These are phyloP conservation scores for Coemansia brasiliensis DNA, from an alignment of 192 early-diverging fungal genomes.

Conservation along the genomic window DNA sequence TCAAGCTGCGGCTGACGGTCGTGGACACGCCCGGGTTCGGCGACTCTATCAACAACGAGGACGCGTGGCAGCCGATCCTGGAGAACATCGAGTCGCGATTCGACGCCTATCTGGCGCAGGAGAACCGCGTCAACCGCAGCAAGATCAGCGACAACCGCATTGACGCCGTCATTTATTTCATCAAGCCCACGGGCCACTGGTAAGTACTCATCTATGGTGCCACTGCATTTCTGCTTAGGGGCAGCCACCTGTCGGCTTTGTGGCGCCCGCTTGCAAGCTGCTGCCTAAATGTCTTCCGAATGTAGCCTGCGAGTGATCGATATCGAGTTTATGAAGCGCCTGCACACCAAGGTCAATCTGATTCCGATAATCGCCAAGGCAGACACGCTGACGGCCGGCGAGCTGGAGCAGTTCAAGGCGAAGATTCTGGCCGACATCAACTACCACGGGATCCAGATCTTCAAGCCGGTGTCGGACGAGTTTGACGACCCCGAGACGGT, in stretches of 20 bases:
- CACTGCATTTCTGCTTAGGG: neutral
- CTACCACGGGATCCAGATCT: conserved; percentile 84
- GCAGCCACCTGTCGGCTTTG: too few relatives aligned
- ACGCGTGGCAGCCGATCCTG: conserved; percentile 96
- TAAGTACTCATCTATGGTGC: too few relatives aligned
- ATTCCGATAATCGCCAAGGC: conserved; percentile 90
- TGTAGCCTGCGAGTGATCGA: conserved; percentile 82
- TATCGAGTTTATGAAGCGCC: conserved; percentile 92
- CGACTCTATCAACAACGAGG: conserved; percentile 98
- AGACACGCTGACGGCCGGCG: conserved; percentile 84
- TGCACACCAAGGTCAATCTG: conserved; percentile 85
- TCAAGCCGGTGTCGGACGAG: conserved; percentile 79
- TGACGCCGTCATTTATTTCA: conserved; percentile 95
- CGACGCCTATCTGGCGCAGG: conserved; percentile 89
- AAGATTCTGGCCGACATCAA: conserved; percentile 81
- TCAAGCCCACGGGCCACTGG: conserved; percentile 93
- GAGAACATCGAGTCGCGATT: conserved; percentile 95
- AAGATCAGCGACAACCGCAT: conserved; percentile 92
- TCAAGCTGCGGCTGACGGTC: conserved; percentile 88
- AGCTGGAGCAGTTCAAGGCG: conserved; percentile 80
- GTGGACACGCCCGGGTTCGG: conserved; percentile 98
- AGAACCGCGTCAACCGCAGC: conserved; percentile 84
- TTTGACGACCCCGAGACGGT: conserved; percentile 81
- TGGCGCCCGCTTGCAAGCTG: conserved; percentile 2
- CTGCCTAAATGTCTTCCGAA: neutral